Conservation (phyloP, 2,329 filamentous ascomycete species). For the Neofusicoccum umdonicola region DNA sequence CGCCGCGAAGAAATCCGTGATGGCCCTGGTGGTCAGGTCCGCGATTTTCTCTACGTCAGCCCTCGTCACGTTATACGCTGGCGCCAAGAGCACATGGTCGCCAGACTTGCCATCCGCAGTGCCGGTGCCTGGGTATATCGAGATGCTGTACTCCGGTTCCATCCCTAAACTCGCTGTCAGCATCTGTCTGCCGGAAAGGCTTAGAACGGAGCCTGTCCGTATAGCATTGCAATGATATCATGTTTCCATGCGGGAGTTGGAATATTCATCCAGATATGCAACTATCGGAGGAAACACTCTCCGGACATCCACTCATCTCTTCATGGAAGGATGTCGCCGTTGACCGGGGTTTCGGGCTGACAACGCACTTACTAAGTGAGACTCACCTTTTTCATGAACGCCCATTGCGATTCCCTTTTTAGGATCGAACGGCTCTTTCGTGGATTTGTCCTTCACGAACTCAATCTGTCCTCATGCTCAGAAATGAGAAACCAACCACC, state of each 20-base stretch:
- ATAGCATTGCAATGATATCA: too few relatives aligned
- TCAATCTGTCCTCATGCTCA: slow-evolving; percentile 47
- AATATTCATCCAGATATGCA: too few relatives aligned
- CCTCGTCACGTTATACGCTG: slow-evolving; percentile 63
- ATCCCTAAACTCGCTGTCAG: slow-evolving; percentile 33
- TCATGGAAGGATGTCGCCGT: too few relatives aligned
- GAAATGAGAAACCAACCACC: background rate
- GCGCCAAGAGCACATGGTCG: slow-evolving; percentile 69
- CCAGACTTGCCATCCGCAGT: slow-evolving; percentile 59
- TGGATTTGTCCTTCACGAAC: slow-evolving; percentile 55
- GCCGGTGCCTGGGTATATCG: slow-evolving; percentile 63
- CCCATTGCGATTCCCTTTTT: slow-evolving; percentile 45
- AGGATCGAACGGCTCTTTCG: slow-evolving; percentile 54
- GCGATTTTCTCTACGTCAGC: slow-evolving; percentile 59
- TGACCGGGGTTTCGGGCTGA: too few relatives aligned
- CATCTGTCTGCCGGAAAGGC: background rate
- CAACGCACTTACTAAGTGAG: background rate
- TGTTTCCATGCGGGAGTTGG: too few relatives aligned
- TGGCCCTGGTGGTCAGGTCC: slow-evolving; percentile 48
- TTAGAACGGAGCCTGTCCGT: too few relatives aligned
- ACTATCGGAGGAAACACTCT: too few relatives aligned
- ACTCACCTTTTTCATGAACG: slow-evolving; percentile 53
- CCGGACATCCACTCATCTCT: too few relatives aligned
- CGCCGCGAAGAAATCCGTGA: slow-evolving; percentile 48
- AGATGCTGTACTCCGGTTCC: slow-evolving; percentile 49